Conservation (phyloP, 2,329 filamentous ascomycete species). For the Pestalotiopsis sp. region DNA sequence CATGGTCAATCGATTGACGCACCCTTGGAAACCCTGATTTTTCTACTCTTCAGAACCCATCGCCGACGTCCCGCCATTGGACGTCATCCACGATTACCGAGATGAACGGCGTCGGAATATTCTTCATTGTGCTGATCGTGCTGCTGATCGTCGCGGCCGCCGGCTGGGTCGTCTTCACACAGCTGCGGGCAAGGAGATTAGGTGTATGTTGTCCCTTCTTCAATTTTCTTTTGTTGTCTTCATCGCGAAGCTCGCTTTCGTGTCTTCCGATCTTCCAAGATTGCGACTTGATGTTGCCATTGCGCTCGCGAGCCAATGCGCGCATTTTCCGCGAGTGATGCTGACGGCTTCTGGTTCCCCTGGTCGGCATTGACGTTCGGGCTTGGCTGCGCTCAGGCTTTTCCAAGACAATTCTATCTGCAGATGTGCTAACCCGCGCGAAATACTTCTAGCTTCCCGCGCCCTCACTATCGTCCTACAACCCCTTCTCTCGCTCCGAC, state of each 20-base stretch:
- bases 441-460: constrained; percentile 61
- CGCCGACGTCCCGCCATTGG: constrained; percentile 13
- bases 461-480: constrained; percentile 67
- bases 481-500: constrained; percentile 66
- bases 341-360: neutral
- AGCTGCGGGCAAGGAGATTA: constrained; percentile 71
- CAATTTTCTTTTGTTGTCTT: neutral
- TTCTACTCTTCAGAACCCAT: neutral
- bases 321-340: neutral
- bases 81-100: constrained; percentile 15
- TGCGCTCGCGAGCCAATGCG: neutral
- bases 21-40: neutral
- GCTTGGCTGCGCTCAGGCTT: neutral
- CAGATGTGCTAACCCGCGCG: neutral
- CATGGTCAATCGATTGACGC: neutral
- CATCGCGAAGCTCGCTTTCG: neutral
- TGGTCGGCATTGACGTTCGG: too few relatives aligned
- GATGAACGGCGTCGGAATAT: constrained; percentile 64
- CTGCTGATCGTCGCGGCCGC: constrained; percentile 57
- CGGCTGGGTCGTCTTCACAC: constrained; percentile 72
- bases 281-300: neutral
- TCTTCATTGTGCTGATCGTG: constrained; percentile 74
- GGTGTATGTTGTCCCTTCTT: constrained; percentile 54
- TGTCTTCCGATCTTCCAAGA: neutral
- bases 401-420: neutral